These are phyloP conservation scores for Claviceps africana DNA, from an alignment of 2,329 filamentous ascomycete species.

Conservation along the genomic window DNA sequence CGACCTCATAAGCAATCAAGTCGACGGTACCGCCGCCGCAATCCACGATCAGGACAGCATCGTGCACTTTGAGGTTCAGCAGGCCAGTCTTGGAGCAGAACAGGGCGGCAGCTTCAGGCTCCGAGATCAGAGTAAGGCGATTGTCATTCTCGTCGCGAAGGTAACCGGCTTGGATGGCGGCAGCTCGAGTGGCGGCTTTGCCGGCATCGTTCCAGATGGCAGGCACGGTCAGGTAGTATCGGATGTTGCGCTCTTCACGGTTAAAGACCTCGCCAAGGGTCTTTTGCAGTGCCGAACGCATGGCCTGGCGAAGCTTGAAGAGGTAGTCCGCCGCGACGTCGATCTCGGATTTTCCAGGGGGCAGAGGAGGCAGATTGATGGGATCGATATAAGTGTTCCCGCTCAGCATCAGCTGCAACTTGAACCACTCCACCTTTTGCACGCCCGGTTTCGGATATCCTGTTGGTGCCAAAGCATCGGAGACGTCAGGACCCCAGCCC, in stretches of 20 bases:
- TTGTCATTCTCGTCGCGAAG: constrained; percentile 96
- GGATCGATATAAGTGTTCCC: constrained; percentile 99
- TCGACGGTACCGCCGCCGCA: constrained; percentile 97
- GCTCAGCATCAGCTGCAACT: constrained; percentile 95
- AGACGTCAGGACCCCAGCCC: constrained; percentile 98
- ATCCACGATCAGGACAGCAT: constrained; percentile 95
- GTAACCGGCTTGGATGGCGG: constrained; percentile 94
- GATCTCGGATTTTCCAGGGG: constrained; percentile 95
- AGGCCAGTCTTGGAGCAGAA: constrained; percentile 97
- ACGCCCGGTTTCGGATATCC: constrained; percentile 96
- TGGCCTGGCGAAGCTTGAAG: constrained; percentile 93
- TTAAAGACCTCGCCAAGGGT: constrained; percentile 95
- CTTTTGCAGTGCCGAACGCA: constrained; percentile 91
- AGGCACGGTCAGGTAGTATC: constrained; percentile 96
- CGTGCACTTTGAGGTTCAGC: constrained; percentile 92
- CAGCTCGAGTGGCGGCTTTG: constrained; percentile 89
- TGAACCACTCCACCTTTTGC: constrained; percentile 99
- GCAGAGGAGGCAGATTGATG: constrained; percentile 93
- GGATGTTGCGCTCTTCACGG: constrained; percentile 92
- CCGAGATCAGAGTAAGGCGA: constrained; percentile 82
- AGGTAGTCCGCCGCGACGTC: constrained; percentile 99
- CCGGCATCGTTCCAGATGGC: constrained; percentile 99
- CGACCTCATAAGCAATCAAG: constrained; percentile 96
- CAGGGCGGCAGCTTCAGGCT: constrained; percentile 91
- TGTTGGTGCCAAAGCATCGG: constrained; percentile 88